phyloP scores from a whole-genome alignment of 305 asterid genomes.

The Fraxinus xanthoxyloides region DNA sequence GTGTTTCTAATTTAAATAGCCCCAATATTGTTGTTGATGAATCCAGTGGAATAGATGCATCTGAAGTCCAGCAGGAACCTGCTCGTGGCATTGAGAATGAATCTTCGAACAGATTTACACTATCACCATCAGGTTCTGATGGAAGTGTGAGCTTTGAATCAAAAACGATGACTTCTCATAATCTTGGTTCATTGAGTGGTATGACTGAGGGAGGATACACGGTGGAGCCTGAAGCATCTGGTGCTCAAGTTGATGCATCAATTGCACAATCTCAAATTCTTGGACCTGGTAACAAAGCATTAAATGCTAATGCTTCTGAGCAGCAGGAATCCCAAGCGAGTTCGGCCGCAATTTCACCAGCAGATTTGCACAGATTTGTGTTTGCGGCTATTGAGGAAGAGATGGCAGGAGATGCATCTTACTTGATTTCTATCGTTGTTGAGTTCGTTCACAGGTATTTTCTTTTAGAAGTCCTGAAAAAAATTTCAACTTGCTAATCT shows the following conservation, averaged over 20 bases:
- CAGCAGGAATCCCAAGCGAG: slow-evolving; percentile 45
- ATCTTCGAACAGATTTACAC: slow-evolving; percentile 30
- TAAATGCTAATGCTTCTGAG: slow-evolving; percentile 49
- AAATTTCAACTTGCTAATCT: neutral
- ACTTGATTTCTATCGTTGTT: slow-evolving; percentile 67
- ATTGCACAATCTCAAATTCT: slow-evolving; percentile 36
- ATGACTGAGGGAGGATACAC: slow-evolving; percentile 32
- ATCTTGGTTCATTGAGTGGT: slow-evolving; percentile 38
- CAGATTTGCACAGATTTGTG: slow-evolving; percentile 59
- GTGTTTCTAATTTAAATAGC: slow-evolving; percentile 39
- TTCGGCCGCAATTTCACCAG: slow-evolving; percentile 73
- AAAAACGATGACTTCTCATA: slow-evolving; percentile 23
- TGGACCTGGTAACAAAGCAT: slow-evolving; percentile 38
- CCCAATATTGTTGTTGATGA: slow-evolving; percentile 30
- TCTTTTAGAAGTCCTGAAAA: neutral
- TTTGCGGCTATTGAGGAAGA: slow-evolving; percentile 82
- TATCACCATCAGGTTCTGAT: slow-evolving; percentile 54
- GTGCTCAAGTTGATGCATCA: slow-evolving; percentile 39
- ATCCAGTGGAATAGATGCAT: slow-evolving; percentile 34
- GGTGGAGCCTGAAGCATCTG: slow-evolving; percentile 34
- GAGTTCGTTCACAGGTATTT: slow-evolving; percentile 53
- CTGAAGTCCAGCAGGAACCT: slow-evolving; percentile 40
- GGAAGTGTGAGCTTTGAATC: slow-evolving; percentile 33
- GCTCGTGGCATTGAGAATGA: slow-evolving; percentile 35
- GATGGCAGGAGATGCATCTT: slow-evolving; percentile 85